Base-by-base conservation (phyloP, 1,284 basidiomycete species). In the Apiotrichum laibachii region DNA sequence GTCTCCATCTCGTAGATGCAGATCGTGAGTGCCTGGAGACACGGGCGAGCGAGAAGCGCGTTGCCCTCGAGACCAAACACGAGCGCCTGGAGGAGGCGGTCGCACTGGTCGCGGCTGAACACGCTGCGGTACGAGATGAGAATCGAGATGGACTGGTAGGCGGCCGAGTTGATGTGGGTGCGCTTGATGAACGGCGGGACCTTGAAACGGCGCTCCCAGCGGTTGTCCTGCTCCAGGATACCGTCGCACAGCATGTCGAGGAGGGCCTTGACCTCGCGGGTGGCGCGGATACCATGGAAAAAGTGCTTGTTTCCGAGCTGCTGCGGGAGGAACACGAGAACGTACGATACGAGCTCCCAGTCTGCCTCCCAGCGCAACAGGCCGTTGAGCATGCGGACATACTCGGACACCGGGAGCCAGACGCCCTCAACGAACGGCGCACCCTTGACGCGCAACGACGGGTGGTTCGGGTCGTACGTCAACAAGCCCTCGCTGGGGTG, bases 291-390 rank as follows among this genome's bases (percentile, higher is more conserved):
- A 0, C 96, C 96, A 72, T 94, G 97, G 77, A 97, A 94, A 57
- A 97, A 84, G 72, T 98, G 92, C 77, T 97, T 98, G 83, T 99
- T 99, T 54, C 88, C 82, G 5, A 99, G 83, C 75, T 99, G 94
- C 21, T 87, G 83, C 0, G 96, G 94, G 1, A 99, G 82, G 77
- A 95, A 90, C 71, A 89, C 91, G 2, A 99, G 82, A 6, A 95
- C 82, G 71, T 96, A 99, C 4, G 92, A 92, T 16, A 98, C 82
- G 39, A 99, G 82, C 67, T 99, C 96, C 95, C 96, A 99, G 64
- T 89, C 91, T 50, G 81, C 84, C 71, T 93, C 92, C 42, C 80
- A 81, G 59, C 87, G 83, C 48, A 99, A 78, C 56, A 98, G 83
- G 2, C 81, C 81, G 59, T 88, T 81, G 45, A 96, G 71, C 18